phyloP scores from a whole-genome alignment of 495 filamentous ascomycete genomes.

The Neurospora intermedia region DNA sequence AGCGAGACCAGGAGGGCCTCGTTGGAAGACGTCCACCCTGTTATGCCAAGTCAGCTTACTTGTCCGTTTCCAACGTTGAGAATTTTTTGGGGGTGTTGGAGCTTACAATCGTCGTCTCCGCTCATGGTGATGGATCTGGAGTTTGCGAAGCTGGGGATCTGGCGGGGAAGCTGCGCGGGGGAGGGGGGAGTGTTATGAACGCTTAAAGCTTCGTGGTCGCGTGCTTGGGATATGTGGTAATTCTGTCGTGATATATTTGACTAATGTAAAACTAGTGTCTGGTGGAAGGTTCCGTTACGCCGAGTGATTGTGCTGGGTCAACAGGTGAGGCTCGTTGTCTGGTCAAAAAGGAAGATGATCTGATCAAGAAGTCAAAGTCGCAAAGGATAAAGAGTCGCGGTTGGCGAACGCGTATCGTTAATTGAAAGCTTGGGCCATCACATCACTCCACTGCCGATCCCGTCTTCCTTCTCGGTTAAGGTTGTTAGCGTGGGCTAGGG shows the following conservation, averaged over 20 bases:
- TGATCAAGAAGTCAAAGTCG: neutral
- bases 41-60: conserved; percentile 4
- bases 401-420: conserved; percentile 9
- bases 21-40: conserved; percentile 68
- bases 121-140: neutral
- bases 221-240: neutral
- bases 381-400: neutral
- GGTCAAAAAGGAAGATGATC: neutral
- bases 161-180: neutral
- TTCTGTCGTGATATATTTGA: neutral
- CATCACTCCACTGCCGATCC: neutral
- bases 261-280: neutral
- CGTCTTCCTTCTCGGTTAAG: neutral
- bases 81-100: neutral
- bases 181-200: neutral
- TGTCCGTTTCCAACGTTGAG: neutral
- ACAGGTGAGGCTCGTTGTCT: neutral
- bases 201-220: neutral
- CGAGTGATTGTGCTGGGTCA: neutral
- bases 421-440: conserved; percentile 12
- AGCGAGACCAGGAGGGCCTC: conserved; percentile 64
- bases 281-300: neutral
- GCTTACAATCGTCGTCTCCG: neutral
- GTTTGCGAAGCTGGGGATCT: neutral
- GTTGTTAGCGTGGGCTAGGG: neutral